Evolutionary conservation across 352 stramenopile species (phyloP), one percentile per base, ranked within the genome.

Genomic region (Peronospora tabacina): DNA sequence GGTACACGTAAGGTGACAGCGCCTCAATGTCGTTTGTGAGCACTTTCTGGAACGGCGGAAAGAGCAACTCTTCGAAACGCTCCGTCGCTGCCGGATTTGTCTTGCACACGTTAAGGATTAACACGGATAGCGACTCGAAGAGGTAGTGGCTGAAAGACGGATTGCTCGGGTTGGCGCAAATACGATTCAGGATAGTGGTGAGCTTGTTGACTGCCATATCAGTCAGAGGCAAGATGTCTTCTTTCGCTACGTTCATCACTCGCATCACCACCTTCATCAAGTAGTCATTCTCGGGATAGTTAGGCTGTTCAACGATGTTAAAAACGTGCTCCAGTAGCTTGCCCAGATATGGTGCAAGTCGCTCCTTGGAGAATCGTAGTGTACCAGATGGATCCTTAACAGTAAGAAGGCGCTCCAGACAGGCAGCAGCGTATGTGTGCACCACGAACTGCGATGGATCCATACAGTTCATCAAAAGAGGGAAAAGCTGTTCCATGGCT

Each of bases 141-240:
- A 99, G 70, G 56, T 96, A 99, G 68, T 99, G 97, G 57, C 98
- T 99, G 73, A 98, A 99, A 17, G 92, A 92, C 16, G 97, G 97
- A 68, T 99, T 98, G 49, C 91, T 95, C 20, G 97, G 97, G 73
- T 99, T 99, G 32, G 94, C 95, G 49, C 94, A 98, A 13, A 99
- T 97, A 12, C 72, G 69, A 43, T 77, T 96, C 40, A 99, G 60
- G 15, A 97, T 87, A 33, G 45, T 79, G 8, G 91, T 98, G 37
- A 99, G 72, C 46, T 98, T 97, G 52, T 89, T 81, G 12, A 99
- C 85, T n/a, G 98, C 88, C 51, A 97, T 80, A 52, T 91, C 78
- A 7, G 92, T 95, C 11, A 97, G 59, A 16, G 91, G 83, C 36
- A 97, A 63, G n/a, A 93, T 89, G 10, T 97, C 85, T 54, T 97